Conservation (phyloP, 2,329 filamentous ascomycete genomes). For the Arachnomyces sp. region DNA sequence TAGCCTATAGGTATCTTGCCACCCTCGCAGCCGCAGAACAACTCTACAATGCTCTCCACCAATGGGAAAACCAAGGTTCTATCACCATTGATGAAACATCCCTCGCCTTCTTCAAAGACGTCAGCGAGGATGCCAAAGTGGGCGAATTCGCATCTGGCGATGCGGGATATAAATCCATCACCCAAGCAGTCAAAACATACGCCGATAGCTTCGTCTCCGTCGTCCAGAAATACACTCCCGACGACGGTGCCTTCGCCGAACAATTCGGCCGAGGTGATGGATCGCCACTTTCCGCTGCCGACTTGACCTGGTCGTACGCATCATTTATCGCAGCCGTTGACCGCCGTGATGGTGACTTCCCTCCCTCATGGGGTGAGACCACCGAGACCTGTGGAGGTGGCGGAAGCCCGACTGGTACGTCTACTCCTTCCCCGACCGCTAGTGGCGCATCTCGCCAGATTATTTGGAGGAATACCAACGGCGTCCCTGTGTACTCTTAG, state of each 20-base stretch:
- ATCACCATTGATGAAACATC: conserved; percentile 60
- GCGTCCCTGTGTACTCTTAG: too few species aligned
- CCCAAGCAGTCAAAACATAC: conserved; percentile 56
- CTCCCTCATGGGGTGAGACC: conserved; percentile 16
- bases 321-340: conserved; percentile 14
- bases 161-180: conserved; percentile 47
- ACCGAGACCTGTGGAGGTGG: not conserved
- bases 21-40: conserved; percentile 73
- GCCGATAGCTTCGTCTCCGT: conserved; percentile 49
- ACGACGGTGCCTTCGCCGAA: conserved; percentile 14
- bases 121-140: conserved; percentile 47
- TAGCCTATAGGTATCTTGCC: conserved; percentile 46
- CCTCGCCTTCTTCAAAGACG: conserved; percentile 63
- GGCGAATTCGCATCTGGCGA: conserved; percentile 60
- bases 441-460: too few species aligned
- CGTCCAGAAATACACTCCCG: conserved; percentile 42
- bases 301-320: conserved; percentile 19
- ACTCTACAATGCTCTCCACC: conserved; percentile 67
- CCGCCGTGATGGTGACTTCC: conserved; percentile 12
- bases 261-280: conserved; percentile 16
- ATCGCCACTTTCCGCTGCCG: conserved; percentile 9
- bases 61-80: conserved; percentile 58
- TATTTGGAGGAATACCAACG: too few species aligned
- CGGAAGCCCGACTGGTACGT: too few species aligned
- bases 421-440: too few species aligned